Evolutionary conservation across 1,284 basidiomycete species (phyloP).

Genomic region (Tranzscheliella williamsii): DNA sequence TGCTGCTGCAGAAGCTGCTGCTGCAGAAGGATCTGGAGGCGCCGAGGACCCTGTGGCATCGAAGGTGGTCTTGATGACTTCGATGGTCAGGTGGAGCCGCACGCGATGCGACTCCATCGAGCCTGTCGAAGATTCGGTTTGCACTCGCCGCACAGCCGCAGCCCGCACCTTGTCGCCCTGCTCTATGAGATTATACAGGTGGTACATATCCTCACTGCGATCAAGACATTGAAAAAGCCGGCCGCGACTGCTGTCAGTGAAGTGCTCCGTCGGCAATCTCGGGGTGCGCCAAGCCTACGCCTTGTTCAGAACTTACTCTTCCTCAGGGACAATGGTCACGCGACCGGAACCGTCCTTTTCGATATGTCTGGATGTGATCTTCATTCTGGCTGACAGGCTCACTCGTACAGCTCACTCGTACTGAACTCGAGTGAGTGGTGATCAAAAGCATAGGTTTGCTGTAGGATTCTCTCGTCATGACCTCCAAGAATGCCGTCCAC

Average conservation of each 20-base stretch:
- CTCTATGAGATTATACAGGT: slow-evolving; percentile 92
- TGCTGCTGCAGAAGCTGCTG: slow-evolving; percentile 17
- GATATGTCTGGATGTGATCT: slow-evolving; percentile 54
- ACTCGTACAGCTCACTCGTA: too few relatives aligned
- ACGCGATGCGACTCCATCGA: slow-evolving; percentile 90
- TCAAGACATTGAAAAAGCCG: not conserved
- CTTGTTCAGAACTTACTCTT: slow-evolving; percentile 60
- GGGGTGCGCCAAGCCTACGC: too few relatives aligned
- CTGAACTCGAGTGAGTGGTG: too few relatives aligned
- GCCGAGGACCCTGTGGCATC: slow-evolving; percentile 51
- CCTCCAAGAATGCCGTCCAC: too few relatives aligned
- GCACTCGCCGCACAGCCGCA: slow-evolving; percentile 77
- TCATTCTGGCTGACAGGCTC: too few relatives aligned
- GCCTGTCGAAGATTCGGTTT: slow-evolving; percentile 81
- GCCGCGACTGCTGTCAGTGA: not conserved
- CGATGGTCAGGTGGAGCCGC: slow-evolving; percentile 79
- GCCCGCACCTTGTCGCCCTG: slow-evolving; percentile 81
- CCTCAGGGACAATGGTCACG: slow-evolving; percentile 54
- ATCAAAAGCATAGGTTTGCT: too few relatives aligned
- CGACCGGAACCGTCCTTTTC: slow-evolving; percentile 58
- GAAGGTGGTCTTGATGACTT: slow-evolving; percentile 69
- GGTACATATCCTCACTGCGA: slow-evolving; percentile 90
- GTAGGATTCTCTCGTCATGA: too few relatives aligned
- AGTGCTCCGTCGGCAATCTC: not conserved
- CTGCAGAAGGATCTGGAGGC: slow-evolving; percentile 45